Conservation (phyloP, 345 rosid species). For the Turnera subulata region DNA sequence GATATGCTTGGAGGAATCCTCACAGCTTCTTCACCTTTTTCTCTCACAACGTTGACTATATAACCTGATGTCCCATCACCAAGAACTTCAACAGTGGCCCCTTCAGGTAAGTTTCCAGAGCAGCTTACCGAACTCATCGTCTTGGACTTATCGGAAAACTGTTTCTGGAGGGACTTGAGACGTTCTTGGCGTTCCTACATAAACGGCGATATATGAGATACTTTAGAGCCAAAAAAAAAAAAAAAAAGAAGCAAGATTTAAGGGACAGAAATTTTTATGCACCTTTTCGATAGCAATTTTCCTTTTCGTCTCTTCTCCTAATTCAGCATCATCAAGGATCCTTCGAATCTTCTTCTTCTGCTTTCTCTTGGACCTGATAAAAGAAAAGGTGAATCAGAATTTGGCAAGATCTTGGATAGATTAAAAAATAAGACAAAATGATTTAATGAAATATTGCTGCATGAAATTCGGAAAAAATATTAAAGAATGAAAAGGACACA, state of each 20-base stretch:
- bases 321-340: slow-evolving; percentile 94
- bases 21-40: slow-evolving; percentile 89
- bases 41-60: slow-evolving; percentile 97
- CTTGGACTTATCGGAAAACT: slow-evolving; percentile 66
- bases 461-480: background rate
- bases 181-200: slow-evolving; percentile 96
- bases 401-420: no score
- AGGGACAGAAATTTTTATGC: slow-evolving; percentile 10
- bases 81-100: slow-evolving; percentile 63
- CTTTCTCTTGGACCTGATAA: slow-evolving; percentile 59
- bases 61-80: slow-evolving; percentile 82
- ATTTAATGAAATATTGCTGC: background rate
- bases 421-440: slow-evolving; percentile 9
- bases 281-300: slow-evolving; percentile 99
- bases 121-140: slow-evolving; percentile 39
- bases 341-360: slow-evolving; percentile 82
- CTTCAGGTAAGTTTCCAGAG: slow-evolving; percentile 48
- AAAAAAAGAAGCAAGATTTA: slow-evolving; percentile 10
- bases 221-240: no score
- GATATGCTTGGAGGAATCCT: slow-evolving; percentile 88
- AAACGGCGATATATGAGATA: slow-evolving; percentile 21
- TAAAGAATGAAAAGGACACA: background rate
- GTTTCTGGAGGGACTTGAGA: slow-evolving; percentile 68
- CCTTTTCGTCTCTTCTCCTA: slow-evolving; percentile 94
- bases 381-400: slow-evolving; percentile 19